Conservation (phyloP, 768 basidiomycete species). For the Pholiota conissans region DNA sequence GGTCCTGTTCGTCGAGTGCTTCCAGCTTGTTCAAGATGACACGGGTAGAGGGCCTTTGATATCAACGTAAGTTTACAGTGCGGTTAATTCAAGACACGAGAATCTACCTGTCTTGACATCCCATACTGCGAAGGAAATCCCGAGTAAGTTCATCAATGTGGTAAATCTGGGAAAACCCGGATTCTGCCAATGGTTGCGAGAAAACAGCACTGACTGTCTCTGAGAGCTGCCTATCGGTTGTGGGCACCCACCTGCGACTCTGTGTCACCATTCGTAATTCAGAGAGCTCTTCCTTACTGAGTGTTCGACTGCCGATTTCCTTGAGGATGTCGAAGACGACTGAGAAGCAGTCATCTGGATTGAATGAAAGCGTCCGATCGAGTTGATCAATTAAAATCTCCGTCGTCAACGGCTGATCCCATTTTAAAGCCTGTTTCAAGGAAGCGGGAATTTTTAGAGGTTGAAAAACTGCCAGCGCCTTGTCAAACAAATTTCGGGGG, state of each 20-base stretch:
- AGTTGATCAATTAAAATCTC: conserved; percentile 35
- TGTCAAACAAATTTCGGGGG: conserved; percentile 36
- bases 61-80: too few species aligned
- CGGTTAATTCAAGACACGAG: not conserved
- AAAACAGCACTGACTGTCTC: conserved; percentile 25
- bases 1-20: conserved; percentile 11
- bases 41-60: conserved; percentile 28
- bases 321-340: conserved; percentile 26
- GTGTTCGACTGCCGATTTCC: conserved; percentile 27
- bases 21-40: conserved; percentile 28
- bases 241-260: conserved; percentile 35
- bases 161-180: conserved; percentile 29
- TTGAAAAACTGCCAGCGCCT: conserved; percentile 35
- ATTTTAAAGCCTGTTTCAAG: conserved; percentile 33
- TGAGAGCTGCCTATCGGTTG: conserved; percentile 16
- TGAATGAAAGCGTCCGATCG: conserved; percentile 19
- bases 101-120: conserved; percentile 38
- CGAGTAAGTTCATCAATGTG: conserved; percentile 15
- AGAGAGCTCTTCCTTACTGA: conserved; percentile 16
- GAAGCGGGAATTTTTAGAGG: conserved; percentile 24
- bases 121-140: conserved; percentile 31
- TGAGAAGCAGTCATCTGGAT: conserved; percentile 9
- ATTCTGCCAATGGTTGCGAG: conserved; percentile 9
- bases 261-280: conserved; percentile 17
- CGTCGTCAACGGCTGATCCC: conserved; percentile 36